phyloP scores from a whole-genome alignment of 2,329 filamentous ascomycete genomes.

The Fusarium sp. region DNA sequence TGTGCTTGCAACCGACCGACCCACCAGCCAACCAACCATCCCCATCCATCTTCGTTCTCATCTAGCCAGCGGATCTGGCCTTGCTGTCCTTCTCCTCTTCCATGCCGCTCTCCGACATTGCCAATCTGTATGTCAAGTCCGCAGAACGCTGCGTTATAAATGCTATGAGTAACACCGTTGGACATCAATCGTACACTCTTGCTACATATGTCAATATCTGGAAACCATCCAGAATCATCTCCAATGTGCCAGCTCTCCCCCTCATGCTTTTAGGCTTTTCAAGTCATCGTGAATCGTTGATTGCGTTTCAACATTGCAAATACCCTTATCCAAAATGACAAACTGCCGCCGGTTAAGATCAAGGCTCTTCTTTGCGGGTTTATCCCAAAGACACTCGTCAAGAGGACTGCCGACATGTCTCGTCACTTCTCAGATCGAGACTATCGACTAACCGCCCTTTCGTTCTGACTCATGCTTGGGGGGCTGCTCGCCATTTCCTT shows the following conservation, averaged over 20 bases:
- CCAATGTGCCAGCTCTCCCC: conserved; percentile 27
- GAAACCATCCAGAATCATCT: conserved; percentile 40
- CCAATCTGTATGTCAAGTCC: conserved; percentile 38
- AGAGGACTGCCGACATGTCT: background rate
- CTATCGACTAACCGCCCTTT: conserved; percentile 62
- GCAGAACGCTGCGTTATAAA: conserved; percentile 31
- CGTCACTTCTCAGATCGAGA: conserved; percentile 34
- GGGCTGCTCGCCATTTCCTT: conserved; percentile 59
- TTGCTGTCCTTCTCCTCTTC: conserved; percentile 29
- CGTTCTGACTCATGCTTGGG: conserved; percentile 69
- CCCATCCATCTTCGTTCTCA: background rate
- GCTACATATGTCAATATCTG: conserved; percentile 31
- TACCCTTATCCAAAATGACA: conserved; percentile 40
- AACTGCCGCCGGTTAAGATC: conserved; percentile 19
- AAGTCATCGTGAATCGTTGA: conserved; percentile 16
- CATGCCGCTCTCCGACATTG: conserved; percentile 19
- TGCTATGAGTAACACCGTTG: conserved; percentile 24
- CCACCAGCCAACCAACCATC: background rate
- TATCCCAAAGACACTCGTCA: background rate
- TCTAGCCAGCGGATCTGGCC: conserved; percentile 10
- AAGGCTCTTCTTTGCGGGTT: conserved; percentile 1
- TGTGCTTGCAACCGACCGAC: conserved; percentile 25
- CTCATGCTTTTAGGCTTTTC: conserved; percentile 17
- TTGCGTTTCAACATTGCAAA: conserved; percentile 8
- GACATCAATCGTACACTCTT: conserved; percentile 42